Conservation (phyloP, 2,329 filamentous ascomycete species). For the Neofusicoccum parvum region DNA sequence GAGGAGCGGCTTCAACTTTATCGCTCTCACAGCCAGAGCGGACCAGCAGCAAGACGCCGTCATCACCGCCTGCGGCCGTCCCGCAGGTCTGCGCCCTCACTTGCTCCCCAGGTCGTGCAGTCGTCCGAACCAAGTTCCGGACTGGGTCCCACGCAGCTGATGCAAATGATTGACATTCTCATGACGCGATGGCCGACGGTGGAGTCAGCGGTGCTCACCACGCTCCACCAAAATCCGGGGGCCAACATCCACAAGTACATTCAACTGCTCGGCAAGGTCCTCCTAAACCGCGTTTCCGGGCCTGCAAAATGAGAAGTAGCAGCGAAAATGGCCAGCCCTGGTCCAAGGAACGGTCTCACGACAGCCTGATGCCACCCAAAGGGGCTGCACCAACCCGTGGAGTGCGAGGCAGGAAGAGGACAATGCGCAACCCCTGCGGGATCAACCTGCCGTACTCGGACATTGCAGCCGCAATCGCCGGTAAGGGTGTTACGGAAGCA, state of each 20-base stretch:
- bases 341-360: no score
- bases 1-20: constrained; percentile 3
- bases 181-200: constrained; percentile 19
- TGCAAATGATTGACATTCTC: constrained; percentile 15
- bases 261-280: not conserved
- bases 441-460: no score
- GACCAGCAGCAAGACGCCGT: not conserved
- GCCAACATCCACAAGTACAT: constrained; percentile 7
- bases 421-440: no score
- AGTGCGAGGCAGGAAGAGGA: no score
- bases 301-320: not conserved
- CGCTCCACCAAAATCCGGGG: constrained; percentile 5
- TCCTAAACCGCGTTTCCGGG: not conserved
- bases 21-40: constrained; percentile 6
- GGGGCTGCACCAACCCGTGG: no score
- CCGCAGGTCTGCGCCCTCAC: not conserved
- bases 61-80: constrained; percentile 9
- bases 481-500: no score
- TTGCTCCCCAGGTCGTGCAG: not conserved
- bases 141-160: constrained; percentile 1
- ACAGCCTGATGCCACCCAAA: no score
- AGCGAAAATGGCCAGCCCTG: no score
- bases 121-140: not conserved
- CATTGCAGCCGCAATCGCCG: no score
- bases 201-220: not conserved